phyloP scores from a whole-genome alignment of 257 asterid species.

The Scutellaria minor region DNA sequence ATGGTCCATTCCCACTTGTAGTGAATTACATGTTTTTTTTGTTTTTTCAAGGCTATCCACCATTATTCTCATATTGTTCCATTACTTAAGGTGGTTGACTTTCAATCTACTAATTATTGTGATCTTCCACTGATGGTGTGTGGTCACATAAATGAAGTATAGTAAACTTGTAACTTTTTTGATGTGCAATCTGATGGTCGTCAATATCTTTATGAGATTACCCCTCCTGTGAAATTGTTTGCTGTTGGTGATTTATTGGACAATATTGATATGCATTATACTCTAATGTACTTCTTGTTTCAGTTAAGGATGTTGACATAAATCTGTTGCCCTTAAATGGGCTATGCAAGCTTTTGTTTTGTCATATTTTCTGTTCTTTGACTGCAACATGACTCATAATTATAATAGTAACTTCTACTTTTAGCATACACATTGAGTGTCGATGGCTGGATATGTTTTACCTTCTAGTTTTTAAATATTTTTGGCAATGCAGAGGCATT shows the following conservation, averaged over 20 bases:
- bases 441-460: constrained; percentile 19
- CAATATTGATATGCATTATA: constrained; percentile 14
- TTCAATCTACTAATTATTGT: not conserved
- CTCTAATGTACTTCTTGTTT: not conserved
- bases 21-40: not conserved
- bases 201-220: not conserved
- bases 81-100: not conserved
- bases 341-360: not conserved
- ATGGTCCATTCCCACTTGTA: not conserved
- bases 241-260: constrained; percentile 21
- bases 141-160: constrained; percentile 1
- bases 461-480: not conserved
- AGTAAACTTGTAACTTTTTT: not conserved
- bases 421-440: constrained; percentile 10
- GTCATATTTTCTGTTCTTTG: not conserved
- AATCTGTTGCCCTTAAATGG: constrained; percentile 2
- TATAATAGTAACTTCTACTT: constrained; percentile 6
- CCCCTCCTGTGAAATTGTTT: constrained; percentile 1
- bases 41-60: not conserved
- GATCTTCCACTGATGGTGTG: constrained; percentile 1
- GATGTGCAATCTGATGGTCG: constrained; percentile 11
- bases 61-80: constrained; percentile 2
- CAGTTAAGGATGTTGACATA: constrained; percentile 13
- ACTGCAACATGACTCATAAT: constrained; percentile 2
- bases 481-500: constrained; percentile 65